Conservation (phyloP, 768 basidiomycete species). For the Exsudoporus frostii region DNA sequence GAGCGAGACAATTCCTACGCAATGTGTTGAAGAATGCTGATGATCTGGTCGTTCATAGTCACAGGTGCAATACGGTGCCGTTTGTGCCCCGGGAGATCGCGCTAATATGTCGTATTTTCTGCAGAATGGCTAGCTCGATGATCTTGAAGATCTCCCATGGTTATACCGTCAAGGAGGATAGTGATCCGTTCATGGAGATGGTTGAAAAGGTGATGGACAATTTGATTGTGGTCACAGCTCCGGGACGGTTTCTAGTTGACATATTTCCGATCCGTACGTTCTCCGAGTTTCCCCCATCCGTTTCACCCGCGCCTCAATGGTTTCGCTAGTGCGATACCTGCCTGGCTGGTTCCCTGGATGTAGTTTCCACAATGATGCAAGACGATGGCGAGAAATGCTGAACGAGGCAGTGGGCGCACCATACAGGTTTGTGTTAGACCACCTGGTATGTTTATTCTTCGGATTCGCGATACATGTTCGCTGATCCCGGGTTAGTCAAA, state of each 20-base stretch:
- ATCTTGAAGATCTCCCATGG: slow-evolving; percentile 38
- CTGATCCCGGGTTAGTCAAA: not conserved
- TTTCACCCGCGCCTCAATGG: not conserved
- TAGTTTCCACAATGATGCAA: slow-evolving; percentile 13
- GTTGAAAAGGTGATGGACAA: slow-evolving; percentile 22
- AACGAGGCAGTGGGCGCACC: not conserved
- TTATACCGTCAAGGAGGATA: slow-evolving; percentile 26
- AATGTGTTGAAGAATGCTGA: slow-evolving; percentile 1
- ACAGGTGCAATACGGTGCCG: not conserved
- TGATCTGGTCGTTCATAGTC: slow-evolving; percentile 2
- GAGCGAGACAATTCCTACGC: slow-evolving; percentile 1
- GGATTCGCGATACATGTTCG: not conserved
- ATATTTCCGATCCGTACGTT: slow-evolving; percentile 7
- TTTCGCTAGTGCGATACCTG: slow-evolving; percentile 10
- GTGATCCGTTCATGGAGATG: slow-evolving; percentile 34
- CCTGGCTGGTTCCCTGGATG: slow-evolving; percentile 25
- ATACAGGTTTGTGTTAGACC: slow-evolving; percentile 10
- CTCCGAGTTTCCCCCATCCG: not conserved
- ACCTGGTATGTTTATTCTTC: slow-evolving; percentile 7
- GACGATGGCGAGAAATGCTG: slow-evolving; percentile 1
- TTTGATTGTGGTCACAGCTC: slow-evolving; percentile 3
- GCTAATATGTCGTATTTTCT: not conserved
- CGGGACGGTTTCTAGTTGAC: slow-evolving; percentile 15
- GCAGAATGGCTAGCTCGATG: slow-evolving; percentile 34
- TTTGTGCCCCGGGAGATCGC: not conserved